phyloP scores from a whole-genome alignment of 2,329 filamentous ascomycete species.

The Penicillium sclerotigenum region DNA sequence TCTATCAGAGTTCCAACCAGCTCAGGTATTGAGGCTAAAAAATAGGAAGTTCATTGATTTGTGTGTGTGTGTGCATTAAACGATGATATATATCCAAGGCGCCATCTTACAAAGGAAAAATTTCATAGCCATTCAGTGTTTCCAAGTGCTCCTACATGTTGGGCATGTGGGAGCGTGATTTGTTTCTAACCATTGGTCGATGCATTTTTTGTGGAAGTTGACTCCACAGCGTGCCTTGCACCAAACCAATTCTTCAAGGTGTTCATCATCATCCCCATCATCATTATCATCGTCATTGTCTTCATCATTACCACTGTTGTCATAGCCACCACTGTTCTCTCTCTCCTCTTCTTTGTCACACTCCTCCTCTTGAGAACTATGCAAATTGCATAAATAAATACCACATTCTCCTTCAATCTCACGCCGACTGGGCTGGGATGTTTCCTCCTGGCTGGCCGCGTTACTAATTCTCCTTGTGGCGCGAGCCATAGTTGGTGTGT shows the following conservation, averaged over 20 bases:
- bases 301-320: not conserved
- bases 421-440: not conserved
- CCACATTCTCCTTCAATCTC: constrained; percentile 12
- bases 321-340: not conserved
- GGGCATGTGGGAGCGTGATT: constrained; percentile 13
- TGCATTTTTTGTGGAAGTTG: constrained; percentile 22
- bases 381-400: constrained; percentile 10
- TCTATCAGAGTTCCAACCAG: not conserved
- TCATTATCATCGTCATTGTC: not conserved
- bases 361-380: not conserved
- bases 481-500: not conserved
- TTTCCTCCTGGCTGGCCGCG: not conserved
- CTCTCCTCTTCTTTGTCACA: not conserved
- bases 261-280: not conserved
- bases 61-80: not conserved
- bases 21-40: not conserved
- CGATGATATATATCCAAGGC: not conserved
- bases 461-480: not conserved
- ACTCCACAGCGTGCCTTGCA: constrained; percentile 22
- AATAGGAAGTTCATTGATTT: not conserved
- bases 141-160: constrained; percentile 16
- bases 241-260: constrained; percentile 13
- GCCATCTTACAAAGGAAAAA: not conserved
- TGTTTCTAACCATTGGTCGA: constrained; percentile 16
- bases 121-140: not conserved